A percentile compares a stretch with the other conserved stretches of the same genome.
phyloP scores from a whole-genome alignment of 306 rosid genomes.

The Inga laurina region DNA sequence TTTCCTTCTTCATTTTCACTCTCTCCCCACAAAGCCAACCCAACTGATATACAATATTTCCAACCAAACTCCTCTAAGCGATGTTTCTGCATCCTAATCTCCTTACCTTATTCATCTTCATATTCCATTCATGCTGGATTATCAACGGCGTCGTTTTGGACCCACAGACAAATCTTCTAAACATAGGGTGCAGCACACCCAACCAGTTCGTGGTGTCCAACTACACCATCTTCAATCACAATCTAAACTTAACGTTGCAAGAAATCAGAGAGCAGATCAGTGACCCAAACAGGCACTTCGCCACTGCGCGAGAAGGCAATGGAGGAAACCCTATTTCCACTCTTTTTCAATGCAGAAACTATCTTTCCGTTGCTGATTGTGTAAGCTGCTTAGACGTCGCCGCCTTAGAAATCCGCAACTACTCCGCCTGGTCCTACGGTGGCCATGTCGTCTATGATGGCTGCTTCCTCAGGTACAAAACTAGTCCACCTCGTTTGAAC shows the following conservation, averaged over 20 bases:
- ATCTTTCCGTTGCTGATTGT: constrained; percentile 54
- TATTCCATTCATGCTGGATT: constrained; percentile 9
- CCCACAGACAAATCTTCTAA: constrained; percentile 39
- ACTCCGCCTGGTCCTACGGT: constrained; percentile 51
- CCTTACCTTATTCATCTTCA: not conserved
- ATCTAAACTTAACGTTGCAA: constrained; percentile 45
- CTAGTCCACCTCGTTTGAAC: not conserved
- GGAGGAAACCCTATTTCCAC: constrained; percentile 41
- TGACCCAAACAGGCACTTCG: constrained; percentile 41
- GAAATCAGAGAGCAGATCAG: constrained; percentile 31
- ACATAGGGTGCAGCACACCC: constrained; percentile 43
- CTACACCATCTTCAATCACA: constrained; percentile 29
- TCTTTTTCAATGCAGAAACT: constrained; percentile 62
- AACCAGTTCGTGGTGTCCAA: constrained; percentile 33
- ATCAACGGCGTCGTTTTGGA: constrained; percentile 28
- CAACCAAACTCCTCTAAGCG: not conserved
- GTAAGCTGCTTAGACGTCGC: constrained; percentile 46
- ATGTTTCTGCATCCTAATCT: not conserved
- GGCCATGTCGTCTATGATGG: constrained; percentile 66
- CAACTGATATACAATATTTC: not conserved
- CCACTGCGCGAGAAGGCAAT: constrained; percentile 36
- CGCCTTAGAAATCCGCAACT: constrained; percentile 44
- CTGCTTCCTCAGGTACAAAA: constrained; percentile 63
- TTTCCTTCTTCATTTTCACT: not conserved
- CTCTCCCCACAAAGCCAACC: not conserved